Percentiles rank a stretch among this genome's conserved stretches.
Conservation (phyloP, 257 asterid genomes). For the Avicennia marina region DNA sequence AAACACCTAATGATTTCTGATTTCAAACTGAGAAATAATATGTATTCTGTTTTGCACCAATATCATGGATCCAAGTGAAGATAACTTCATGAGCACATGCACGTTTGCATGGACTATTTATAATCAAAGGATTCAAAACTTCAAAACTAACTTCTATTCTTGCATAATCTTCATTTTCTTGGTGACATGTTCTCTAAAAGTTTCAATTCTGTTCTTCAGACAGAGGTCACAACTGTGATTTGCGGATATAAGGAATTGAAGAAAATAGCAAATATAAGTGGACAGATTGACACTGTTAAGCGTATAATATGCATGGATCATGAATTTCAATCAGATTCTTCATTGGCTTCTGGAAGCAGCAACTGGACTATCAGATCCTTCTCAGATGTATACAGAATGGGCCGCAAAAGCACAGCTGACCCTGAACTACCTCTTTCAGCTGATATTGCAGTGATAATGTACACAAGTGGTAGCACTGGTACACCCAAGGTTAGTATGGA, state of each 20-base stretch:
- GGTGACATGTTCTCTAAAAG: conserved; percentile 5
- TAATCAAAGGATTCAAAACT: conserved; percentile 5
- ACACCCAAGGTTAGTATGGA: conserved; percentile 74
- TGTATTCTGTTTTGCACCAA: no score
- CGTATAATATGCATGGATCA: conserved; percentile 78
- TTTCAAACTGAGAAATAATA: no score
- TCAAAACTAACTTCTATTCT: not conserved
- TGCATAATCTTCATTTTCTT: not conserved
- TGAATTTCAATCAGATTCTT: conserved; percentile 52
- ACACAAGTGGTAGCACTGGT: conserved; percentile 98
- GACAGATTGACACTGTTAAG: conserved; percentile 85
- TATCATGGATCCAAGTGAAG: no score
- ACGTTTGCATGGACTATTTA: no score
- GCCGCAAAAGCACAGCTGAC: conserved; percentile 62
- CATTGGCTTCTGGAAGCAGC: conserved; percentile 39
- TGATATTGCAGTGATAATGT: conserved; percentile 95
- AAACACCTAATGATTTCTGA: not conserved
- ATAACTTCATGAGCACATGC: no score
- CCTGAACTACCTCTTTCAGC: conserved; percentile 79
- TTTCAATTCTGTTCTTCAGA: conserved; percentile 49
- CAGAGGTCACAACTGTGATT: conserved; percentile 94
- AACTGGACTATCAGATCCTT: conserved; percentile 68
- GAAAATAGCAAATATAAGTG: conserved; percentile 70
- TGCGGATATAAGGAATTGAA: conserved; percentile 85
- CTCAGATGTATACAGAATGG: conserved; percentile 63